Percentiles rank a stretch among this genome's conserved stretches.
phyloP scores from a whole-genome alignment of 1,284 basidiomycete species.

The Retiboletus flavoniger region DNA sequence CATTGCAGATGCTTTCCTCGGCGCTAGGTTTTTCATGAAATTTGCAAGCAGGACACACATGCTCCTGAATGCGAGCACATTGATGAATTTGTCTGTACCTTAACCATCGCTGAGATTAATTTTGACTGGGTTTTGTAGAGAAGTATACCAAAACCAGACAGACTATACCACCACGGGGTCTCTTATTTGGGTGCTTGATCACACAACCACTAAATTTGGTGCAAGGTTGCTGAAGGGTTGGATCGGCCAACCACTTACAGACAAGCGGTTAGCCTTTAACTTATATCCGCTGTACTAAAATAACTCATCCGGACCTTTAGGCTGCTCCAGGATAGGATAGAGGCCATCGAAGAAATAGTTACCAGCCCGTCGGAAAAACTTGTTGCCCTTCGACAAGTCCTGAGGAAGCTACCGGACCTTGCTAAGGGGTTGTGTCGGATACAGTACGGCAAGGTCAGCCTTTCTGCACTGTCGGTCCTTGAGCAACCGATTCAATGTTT shows the following conservation, averaged over 20 bases:
- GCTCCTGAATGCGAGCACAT: constrained; percentile 86
- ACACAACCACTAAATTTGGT: constrained; percentile 87
- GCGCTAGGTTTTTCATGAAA: constrained; percentile 73
- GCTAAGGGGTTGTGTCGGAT: constrained; percentile 86
- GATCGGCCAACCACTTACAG: constrained; percentile 84
- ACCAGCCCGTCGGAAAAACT: constrained; percentile 55
- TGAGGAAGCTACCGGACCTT: constrained; percentile 83
- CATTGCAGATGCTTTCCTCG: constrained; percentile 72
- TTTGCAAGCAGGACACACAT: constrained; percentile 83
- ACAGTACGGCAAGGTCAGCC: constrained; percentile 81
- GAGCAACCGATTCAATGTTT: not conserved
- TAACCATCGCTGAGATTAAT: constrained; percentile 1
- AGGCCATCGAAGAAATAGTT: constrained; percentile 84
- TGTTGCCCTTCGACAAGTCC: constrained; percentile 64
- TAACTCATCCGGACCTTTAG: constrained; percentile 39
- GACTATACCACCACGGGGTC: constrained; percentile 76
- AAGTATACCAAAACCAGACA: constrained; percentile 90
- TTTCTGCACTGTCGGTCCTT: not conserved
- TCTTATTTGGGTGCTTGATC: constrained; percentile 84
- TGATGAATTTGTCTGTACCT: constrained; percentile 69
- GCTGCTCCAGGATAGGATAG: constrained; percentile 69
- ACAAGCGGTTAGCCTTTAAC: constrained; percentile 54
- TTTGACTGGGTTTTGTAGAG: constrained; percentile 42
- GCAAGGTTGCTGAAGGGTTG: constrained; percentile 80
- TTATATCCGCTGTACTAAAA: not conserved